These are phyloP conservation scores for Phytophthora litchii DNA, from an alignment of 352 stramenopile genomes.

Conservation along the genomic window DNA sequence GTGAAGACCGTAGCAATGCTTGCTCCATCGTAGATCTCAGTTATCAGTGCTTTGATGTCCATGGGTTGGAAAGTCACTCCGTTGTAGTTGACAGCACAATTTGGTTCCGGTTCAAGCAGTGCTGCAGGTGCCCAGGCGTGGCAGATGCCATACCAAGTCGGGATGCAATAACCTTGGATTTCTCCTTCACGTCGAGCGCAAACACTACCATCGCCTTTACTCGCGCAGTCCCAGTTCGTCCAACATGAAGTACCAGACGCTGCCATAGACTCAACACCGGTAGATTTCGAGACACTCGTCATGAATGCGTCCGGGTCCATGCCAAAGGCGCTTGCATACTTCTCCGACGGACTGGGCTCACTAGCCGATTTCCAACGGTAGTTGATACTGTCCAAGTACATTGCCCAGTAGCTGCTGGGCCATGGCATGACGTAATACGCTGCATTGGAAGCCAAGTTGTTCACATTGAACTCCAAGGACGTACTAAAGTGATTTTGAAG, in stretches of 20 bases:
- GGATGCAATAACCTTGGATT: constrained; percentile 48
- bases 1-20: constrained; percentile 50
- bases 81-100: constrained; percentile 46
- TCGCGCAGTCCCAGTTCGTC: constrained; percentile 39
- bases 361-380: constrained; percentile 38
- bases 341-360: constrained; percentile 39
- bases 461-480: constrained; percentile 36
- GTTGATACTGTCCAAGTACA: constrained; percentile 73
- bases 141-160: constrained; percentile 55
- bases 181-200: constrained; percentile 41
- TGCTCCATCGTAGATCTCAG: constrained; percentile 48
- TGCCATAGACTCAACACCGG: constrained; percentile 38
- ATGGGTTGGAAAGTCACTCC: constrained; percentile 54
- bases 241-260: constrained; percentile 32
- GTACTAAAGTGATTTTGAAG: constrained; percentile 41
- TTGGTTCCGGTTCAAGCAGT: constrained; percentile 49
- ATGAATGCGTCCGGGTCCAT: constrained; percentile 43
- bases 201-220: constrained; percentile 29
- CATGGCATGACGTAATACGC: constrained; percentile 43
- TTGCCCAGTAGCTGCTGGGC: constrained; percentile 68
- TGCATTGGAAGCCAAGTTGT: constrained; percentile 25
- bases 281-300: constrained; percentile 39
- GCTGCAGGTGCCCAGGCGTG: constrained; percentile 50
- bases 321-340: constrained; percentile 53
- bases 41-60: constrained; percentile 57